Evolutionary conservation across 179 eudicot species (phyloP).

Genomic region (Drosera spatulata): DNA sequence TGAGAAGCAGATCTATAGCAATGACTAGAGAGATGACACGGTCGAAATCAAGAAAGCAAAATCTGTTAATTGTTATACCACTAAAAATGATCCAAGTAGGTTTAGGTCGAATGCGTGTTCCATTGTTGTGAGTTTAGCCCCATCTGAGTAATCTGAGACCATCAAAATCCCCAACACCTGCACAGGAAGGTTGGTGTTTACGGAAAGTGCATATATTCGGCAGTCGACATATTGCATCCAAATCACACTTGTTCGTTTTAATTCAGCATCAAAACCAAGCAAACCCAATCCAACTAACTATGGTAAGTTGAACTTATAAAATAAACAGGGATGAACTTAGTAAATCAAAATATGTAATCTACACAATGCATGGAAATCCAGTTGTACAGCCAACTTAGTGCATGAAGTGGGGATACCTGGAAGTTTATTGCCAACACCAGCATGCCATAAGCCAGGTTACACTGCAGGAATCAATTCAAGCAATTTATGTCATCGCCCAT

Average conservation of each 20-base stretch:
- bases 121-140: conserved; percentile 37
- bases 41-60: conserved; percentile 4
- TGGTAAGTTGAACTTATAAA: not conserved
- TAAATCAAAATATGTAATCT: not conserved
- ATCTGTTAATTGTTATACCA: conserved; percentile 28
- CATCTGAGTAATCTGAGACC: conserved; percentile 50
- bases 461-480: conserved; percentile 38
- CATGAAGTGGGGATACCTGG: conserved; percentile 39
- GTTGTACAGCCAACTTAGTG: not conserved
- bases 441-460: conserved; percentile 79
- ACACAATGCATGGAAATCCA: not conserved
- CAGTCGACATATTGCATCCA: not conserved
- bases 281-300: not conserved
- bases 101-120: conserved; percentile 64
- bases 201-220: not conserved
- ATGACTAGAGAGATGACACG: not conserved
- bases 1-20: not conserved
- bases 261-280: not conserved
- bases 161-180: conserved; percentile 53
- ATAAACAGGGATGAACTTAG: too few species aligned
- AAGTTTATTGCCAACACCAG: conserved; percentile 67
- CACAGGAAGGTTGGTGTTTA: conserved; percentile 8
- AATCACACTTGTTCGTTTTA: not conserved
- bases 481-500: not conserved
- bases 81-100: conserved; percentile 59